Conservation (phyloP, 2,329 filamentous ascomycete species). For the Colletotrichum sp. region DNA sequence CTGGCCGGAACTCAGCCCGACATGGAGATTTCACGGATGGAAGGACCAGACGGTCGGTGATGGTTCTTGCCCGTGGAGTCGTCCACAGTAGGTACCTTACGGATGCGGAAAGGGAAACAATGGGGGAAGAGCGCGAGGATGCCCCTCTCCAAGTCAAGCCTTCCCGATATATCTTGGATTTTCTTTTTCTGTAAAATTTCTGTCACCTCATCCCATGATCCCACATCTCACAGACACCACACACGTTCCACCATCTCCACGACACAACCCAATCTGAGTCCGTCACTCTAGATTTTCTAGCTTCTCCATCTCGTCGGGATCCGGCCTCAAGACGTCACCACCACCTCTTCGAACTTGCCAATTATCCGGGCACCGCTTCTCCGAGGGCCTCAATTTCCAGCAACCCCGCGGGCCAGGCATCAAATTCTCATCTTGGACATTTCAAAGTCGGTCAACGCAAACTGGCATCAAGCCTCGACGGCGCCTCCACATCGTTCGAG, state of each 20-base stretch:
- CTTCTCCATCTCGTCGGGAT: background rate
- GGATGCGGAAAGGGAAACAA: background rate
- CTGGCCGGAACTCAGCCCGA: background rate
- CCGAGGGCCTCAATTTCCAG: background rate
- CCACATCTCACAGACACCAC: background rate
- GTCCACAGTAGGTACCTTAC: background rate
- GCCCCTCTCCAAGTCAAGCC: background rate
- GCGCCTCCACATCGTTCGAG: conserved; percentile 3
- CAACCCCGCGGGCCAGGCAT: background rate
- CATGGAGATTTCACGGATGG: background rate
- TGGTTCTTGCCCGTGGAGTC: background rate
- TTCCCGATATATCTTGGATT: background rate
- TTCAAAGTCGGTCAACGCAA: background rate
- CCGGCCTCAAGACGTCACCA: background rate
- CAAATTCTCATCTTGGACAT: background rate
- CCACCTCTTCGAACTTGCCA: background rate
- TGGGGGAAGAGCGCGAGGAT: background rate
- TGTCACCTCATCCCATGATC: background rate
- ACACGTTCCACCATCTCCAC: conserved; percentile 1
- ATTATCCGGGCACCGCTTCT: background rate
- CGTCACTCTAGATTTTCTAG: background rate
- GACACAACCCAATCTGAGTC: background rate
- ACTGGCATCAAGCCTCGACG: conserved; percentile 10
- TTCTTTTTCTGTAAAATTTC: background rate
- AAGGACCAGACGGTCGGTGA: background rate